Evolutionary conservation across 108 stramenopile species (phyloP), one percentile per base, ranked within the genome.

Genomic region (Discostella stelligeroides): DNA sequence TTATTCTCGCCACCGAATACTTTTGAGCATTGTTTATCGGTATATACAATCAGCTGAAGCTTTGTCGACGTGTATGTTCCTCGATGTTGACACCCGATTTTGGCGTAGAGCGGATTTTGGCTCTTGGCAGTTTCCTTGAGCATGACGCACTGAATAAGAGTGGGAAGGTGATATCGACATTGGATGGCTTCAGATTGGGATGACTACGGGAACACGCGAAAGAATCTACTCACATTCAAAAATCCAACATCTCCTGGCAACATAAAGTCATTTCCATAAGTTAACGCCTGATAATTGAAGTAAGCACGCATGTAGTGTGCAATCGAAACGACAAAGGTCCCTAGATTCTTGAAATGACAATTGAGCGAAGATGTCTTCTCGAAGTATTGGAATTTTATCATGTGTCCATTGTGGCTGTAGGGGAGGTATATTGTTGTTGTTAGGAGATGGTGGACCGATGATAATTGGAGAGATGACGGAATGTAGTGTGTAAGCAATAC

Each of bases 231-330:
- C 64, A 85, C 84, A 61, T 90, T 90, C 59, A 94, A 71, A 61
- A 87, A 94, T 6, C 86, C 89, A 41, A 86, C 93, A 78, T 92
- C 93, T 2, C 63, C 68, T 2, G 93, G 93, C 24, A 95, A 80
- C 37, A 53, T 40, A 73, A 95, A 95, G 61, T 90, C 71, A 49
- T 80, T 57, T 49, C 93, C 93, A 41, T 84, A 41, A 17, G 68
- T 58, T 63, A 95, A 69, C 14, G 93, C 93, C 66, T 89, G 80
- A 60, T 92, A 82, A 63, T 95, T 95, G 77, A 92, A 95, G 56
- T 92, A 95, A 2, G 91, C 90, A 21, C 93, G 69, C 93, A 95
- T 95, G 65, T 86, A 95, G 57, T 95, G 93, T 43, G 93, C 90
- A 85, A 95, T 90, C 30, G 84, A 86, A 13, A 95, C 90, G 0